Percentiles rank a stretch among this genome's conserved stretches.
phyloP scores from a whole-genome alignment of 2,329 filamentous ascomycete genomes.

The Epichloe typhina region DNA sequence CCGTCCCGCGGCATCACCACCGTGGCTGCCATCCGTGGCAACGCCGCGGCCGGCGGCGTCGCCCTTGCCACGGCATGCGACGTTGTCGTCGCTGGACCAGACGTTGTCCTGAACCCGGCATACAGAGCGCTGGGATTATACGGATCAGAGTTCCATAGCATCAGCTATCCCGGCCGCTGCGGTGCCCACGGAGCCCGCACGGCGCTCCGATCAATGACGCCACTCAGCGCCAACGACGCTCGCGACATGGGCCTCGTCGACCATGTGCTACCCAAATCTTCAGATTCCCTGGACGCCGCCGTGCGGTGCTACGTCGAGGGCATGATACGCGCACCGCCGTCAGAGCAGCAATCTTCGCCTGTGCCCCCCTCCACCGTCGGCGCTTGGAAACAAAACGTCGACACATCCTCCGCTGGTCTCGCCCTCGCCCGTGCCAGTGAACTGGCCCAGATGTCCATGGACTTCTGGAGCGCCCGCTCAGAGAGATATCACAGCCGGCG shows the following conservation, averaged over 20 bases:
- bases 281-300: slow-evolving; percentile 19
- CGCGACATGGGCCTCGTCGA: slow-evolving; percentile 25
- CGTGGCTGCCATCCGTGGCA: slow-evolving; percentile 25
- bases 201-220: slow-evolving; percentile 23
- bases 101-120: slow-evolving; percentile 28
- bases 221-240: slow-evolving; percentile 24
- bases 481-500: slow-evolving; percentile 24
- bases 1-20: slow-evolving; percentile 22
- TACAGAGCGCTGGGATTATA: slow-evolving; percentile 23
- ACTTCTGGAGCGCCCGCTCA: slow-evolving; percentile 27
- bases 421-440: slow-evolving; percentile 21
- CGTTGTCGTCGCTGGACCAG: slow-evolving; percentile 22
- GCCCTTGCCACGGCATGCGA: slow-evolving; percentile 26
- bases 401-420: slow-evolving; percentile 19
- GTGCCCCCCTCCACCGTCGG: neutral
- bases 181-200: slow-evolving; percentile 17
- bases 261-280: slow-evolving; percentile 22
- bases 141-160: slow-evolving; percentile 28
- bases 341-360: neutral
- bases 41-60: slow-evolving; percentile 29
- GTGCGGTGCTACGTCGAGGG: slow-evolving; percentile 21
- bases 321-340: slow-evolving; percentile 7
- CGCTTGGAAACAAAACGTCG: slow-evolving; percentile 22
- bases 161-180: slow-evolving; percentile 26
- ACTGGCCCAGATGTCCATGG: slow-evolving; percentile 27